Base-by-base conservation (phyloP, 495 filamentous ascomycete genomes). In the Beverwykella pulmonaria region DNA sequence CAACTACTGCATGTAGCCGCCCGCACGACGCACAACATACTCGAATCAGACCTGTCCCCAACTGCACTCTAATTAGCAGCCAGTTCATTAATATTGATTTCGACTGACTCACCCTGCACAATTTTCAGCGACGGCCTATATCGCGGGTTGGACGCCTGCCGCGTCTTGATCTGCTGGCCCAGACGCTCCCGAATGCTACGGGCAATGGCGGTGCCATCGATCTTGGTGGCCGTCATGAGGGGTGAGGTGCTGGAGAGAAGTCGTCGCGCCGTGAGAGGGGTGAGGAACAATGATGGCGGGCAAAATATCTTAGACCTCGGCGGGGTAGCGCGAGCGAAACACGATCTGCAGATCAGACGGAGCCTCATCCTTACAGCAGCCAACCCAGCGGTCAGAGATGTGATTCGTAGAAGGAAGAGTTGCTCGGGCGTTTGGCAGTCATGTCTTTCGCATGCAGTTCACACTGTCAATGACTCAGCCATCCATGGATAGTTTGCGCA, bases 201-300 rank as follows among this genome's bases (percentile, higher is more conserved):
- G 48, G 95, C 95, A 79, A 97, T 93, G 68, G 90, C 91, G 29
- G 90, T 97, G 77, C 94, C 94, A 80, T 98, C 93, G 74, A 98
- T 94, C 82, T 90, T 97, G 74, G 86, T 84, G 65, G 92, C 93
- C 69, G 87, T 85, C 91, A 95, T 96, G 61, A 80, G 80, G 69
- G 76, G 74, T 36, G 73, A 27, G 71, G 79, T 81, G 72, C 74
- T 78, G 62, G 83, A 86, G 71, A 86, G 85, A 4, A 57, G 62
- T 54, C 59, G 65, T 59, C 27, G 36, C n/a, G 27, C 15, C 41
- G 58, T 63, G 56, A 7, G 0, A 9, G 20, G 54, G 19, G 53
- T 9, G 44, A 34, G 41, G 41, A 14, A 56, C n/a, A 6, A 25
- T 54, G 14, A 25, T 54, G 27, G 32, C 59, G 63, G 48, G 47